These are phyloP conservation scores for Colletotrichum tofieldiae DNA, from an alignment of 2,329 filamentous ascomycete species.

Conservation along the genomic window DNA sequence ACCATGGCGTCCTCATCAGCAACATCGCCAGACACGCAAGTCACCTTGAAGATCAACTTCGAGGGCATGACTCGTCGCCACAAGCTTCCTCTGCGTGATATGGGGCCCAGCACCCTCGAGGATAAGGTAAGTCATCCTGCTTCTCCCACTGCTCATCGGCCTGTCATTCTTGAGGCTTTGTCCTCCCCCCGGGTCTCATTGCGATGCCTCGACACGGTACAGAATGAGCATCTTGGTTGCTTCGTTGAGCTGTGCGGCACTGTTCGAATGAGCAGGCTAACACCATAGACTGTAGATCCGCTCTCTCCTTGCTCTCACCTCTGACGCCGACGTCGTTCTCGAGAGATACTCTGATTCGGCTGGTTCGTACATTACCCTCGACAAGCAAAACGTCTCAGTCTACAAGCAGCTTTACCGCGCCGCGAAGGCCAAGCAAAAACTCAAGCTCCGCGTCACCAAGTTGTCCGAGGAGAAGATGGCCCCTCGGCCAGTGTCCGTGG, in stretches of 20 bases:
- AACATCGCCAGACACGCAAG: slow-evolving; percentile 41
- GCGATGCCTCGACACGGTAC: neutral
- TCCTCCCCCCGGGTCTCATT: neutral
- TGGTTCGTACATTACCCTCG: slow-evolving; percentile 83
- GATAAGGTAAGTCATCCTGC: slow-evolving; percentile 79
- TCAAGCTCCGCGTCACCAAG: slow-evolving; percentile 83
- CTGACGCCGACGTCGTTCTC: slow-evolving; percentile 76
- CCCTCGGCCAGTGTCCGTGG: slow-evolving; percentile 63
- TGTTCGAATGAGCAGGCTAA: slow-evolving; percentile 7
- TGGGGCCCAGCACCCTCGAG: slow-evolving; percentile 81
- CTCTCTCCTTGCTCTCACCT: slow-evolving; percentile 75
- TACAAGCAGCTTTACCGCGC: slow-evolving; percentile 98
- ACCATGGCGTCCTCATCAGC: slow-evolving; percentile 38
- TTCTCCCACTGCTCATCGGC: slow-evolving; percentile 5
- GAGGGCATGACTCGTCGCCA: slow-evolving; percentile 85
- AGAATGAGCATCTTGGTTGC: neutral
- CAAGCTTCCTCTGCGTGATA: slow-evolving; percentile 90
- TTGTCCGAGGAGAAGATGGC: slow-evolving; percentile 50
- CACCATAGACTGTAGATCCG: slow-evolving; percentile 72
- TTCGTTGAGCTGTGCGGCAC: neutral
- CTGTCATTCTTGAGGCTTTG: neutral
- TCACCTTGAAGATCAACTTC: slow-evolving; percentile 89
- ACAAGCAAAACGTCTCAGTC: slow-evolving; percentile 82
- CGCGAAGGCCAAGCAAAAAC: slow-evolving; percentile 97
- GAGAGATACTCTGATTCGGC: slow-evolving; percentile 98